Conservation (phyloP, 148 eudicot species). For the Linanthus parryae region DNA sequence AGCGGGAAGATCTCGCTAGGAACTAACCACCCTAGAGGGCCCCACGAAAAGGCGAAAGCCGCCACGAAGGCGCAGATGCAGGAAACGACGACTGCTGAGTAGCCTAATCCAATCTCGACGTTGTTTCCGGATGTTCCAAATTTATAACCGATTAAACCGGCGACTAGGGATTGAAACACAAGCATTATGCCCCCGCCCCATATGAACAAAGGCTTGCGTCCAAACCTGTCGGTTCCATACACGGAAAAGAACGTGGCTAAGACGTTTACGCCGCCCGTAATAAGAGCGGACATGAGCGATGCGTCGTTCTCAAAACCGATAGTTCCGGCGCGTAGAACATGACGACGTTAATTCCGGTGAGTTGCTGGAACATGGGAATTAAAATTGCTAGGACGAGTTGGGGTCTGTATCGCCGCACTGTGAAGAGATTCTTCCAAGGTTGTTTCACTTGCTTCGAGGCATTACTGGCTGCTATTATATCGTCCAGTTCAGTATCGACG, state of each 20-base stretch:
- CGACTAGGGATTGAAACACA: conserved; percentile 5
- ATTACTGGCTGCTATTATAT: conserved; percentile 15
- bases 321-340: conserved; percentile 32
- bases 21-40: conserved; percentile 22
- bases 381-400: conserved; percentile 19
- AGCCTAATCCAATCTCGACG: not conserved
- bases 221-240: conserved; percentile 11
- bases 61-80: conserved; percentile 16
- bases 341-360: conserved; percentile 35
- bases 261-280: conserved; percentile 18
- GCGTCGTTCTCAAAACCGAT: conserved; percentile 23
- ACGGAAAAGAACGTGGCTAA: conserved; percentile 15
- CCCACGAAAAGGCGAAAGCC: conserved; percentile 23
- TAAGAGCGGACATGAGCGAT: conserved; percentile 22
- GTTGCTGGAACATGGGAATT: conserved; percentile 32
- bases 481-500: conserved; percentile 17
- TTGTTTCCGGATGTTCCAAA: not conserved
- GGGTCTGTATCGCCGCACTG: conserved; percentile 15
- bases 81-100: conserved; percentile 7
- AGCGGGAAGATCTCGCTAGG: conserved; percentile 22
- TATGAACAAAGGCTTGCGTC: conserved; percentile 18
- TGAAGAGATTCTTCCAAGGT: conserved; percentile 13
- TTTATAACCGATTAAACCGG: not conserved
- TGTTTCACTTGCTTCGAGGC: conserved; percentile 13
- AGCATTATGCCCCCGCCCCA: conserved; percentile 16